Evolutionary conservation across 257 asterid genomes (phyloP).

Genomic region (Plantago ovata): DNA sequence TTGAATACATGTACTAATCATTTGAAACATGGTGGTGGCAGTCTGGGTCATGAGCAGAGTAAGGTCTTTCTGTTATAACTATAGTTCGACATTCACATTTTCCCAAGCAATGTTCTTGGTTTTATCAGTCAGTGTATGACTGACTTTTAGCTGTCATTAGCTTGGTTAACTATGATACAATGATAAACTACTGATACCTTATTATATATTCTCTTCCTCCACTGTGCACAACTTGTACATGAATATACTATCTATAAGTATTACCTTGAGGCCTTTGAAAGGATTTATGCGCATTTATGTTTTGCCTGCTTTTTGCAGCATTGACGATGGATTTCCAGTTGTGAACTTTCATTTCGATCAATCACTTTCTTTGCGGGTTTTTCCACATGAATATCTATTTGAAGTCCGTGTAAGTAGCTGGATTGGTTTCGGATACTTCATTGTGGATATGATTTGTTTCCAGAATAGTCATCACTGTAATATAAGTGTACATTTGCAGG

Average conservation of each 20-base stretch:
- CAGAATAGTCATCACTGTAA: constrained; percentile 3
- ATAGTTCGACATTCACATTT: not conserved
- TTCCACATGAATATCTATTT: constrained; percentile 79
- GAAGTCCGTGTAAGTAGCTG: constrained; percentile 50
- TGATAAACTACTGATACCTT: not conserved
- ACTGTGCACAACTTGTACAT: not conserved
- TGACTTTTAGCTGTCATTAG: constrained; percentile 2
- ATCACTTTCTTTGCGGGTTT: constrained; percentile 59
- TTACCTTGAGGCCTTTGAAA: not conserved
- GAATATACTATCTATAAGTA: not conserved
- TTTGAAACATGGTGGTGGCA: not conserved
- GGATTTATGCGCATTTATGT: constrained; percentile 5
- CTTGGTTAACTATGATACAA: constrained; percentile 1
- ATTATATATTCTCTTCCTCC: not conserved
- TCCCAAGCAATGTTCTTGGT: not conserved
- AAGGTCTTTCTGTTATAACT: not conserved
- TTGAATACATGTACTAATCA: not conserved
- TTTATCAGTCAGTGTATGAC: constrained; percentile 5
- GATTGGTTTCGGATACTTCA: constrained; percentile 11
- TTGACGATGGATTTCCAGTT: constrained; percentile 88
- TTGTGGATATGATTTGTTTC: constrained; percentile 8
- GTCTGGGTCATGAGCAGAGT: not conserved
- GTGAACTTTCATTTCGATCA: constrained; percentile 68
- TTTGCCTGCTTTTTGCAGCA: constrained; percentile 44
- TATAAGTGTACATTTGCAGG: constrained; percentile 33